A percentile compares a stretch with the other conserved stretches of the same genome.
Evolutionary conservation across 2,329 filamentous ascomycete genomes (phyloP).

Genomic region (Huntiella omanensis): DNA sequence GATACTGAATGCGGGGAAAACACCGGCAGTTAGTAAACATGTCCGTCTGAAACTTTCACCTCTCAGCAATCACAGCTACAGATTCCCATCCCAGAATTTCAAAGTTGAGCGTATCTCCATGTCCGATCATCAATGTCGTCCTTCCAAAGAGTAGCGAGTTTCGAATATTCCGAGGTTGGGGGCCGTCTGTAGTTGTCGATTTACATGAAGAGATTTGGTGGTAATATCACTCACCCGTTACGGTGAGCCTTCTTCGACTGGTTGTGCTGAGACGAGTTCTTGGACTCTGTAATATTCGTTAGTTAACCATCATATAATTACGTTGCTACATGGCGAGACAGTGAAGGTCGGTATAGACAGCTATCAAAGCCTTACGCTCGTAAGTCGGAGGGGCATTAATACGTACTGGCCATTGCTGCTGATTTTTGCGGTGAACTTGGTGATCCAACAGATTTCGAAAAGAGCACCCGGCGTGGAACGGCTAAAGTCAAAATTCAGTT

Average conservation of each 20-base stretch:
- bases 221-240: slow-evolving; percentile 51
- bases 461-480: slow-evolving; percentile 16
- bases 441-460: slow-evolving; percentile 13
- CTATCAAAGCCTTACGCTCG: neutral
- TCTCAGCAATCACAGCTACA: no score
- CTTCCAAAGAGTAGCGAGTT: no score
- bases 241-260: slow-evolving; percentile 96
- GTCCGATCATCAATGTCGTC: no score
- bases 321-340: neutral
- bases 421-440: slow-evolving; percentile 13
- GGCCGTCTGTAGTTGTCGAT: neutral
- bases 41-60: no score
- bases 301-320: neutral
- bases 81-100: no score
- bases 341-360: neutral
- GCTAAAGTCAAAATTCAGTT: slow-evolving; percentile 18
- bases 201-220: neutral
- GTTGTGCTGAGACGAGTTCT: slow-evolving; percentile 99
- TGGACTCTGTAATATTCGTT: slow-evolving; percentile 53
- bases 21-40: no score
- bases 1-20: slow-evolving; percentile 48
- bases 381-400: neutral
- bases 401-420: slow-evolving; percentile 26
- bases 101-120: no score
- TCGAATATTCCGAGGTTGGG: no score